phyloP scores from a whole-genome alignment of 2,329 filamentous ascomycete species.

The Botrytis squamosa region DNA sequence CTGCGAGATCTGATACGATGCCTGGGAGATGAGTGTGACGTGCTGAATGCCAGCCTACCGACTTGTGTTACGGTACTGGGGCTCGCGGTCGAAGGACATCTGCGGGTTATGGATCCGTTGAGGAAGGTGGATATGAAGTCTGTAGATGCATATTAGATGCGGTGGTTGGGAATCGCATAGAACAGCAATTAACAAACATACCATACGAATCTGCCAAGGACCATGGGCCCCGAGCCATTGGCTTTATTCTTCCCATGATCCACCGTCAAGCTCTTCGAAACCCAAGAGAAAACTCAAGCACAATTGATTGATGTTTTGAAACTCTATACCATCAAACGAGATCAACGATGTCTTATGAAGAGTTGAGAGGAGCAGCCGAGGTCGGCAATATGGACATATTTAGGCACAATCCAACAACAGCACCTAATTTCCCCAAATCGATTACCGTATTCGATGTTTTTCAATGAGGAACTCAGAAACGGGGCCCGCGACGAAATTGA shows the following conservation, averaged over 20 bases:
- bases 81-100: not conserved
- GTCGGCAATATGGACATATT: conserved; percentile 8
- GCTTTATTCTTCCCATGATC: conserved; percentile 28
- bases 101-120: conserved; percentile 22
- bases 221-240: conserved; percentile 29
- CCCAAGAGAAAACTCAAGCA: not conserved
- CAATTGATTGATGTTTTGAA: not conserved
- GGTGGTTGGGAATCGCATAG: not conserved
- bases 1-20: conserved; percentile 14
- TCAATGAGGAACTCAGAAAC: not conserved
- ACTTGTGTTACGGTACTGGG: conserved; percentile 15
- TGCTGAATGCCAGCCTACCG: conserved; percentile 19
- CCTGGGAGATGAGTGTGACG: conserved; percentile 14
- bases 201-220: conserved; percentile 39
- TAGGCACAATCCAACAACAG: conserved; percentile 9
- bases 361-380: not conserved
- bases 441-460: not conserved
- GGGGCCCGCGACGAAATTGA: not conserved
- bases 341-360: conserved; percentile 5
- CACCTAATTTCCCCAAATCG: conserved; percentile 1
- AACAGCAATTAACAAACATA: conserved; percentile 20
- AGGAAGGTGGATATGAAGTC: conserved; percentile 38
- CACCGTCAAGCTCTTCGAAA: not conserved
- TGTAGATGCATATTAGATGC: conserved; percentile 23
- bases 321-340: not conserved